Conservation (phyloP, 129 eudicot species). For the Heracleum sosnowskyi region DNA sequence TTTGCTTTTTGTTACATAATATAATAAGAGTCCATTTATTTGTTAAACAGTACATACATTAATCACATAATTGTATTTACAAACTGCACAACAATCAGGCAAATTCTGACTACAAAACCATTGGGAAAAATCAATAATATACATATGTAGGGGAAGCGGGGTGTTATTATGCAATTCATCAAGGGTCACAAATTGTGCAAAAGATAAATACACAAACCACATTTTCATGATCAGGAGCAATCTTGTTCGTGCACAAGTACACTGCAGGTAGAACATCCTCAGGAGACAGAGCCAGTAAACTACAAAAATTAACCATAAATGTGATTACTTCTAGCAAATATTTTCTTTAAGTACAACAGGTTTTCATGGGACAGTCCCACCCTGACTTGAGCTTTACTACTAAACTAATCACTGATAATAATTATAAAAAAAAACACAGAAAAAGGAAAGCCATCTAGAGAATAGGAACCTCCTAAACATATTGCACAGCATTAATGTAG, state of each 20-base stretch:
- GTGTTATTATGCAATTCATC: not conserved
- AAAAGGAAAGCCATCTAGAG: not conserved
- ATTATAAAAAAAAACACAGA: not conserved
- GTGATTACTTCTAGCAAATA: slow-evolving; percentile 2
- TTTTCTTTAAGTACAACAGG: slow-evolving; percentile 2
- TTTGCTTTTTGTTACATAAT: not conserved
- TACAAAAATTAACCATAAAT: slow-evolving; percentile 24
- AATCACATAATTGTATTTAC: not conserved
- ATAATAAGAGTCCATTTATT: not conserved
- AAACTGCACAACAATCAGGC: not conserved
- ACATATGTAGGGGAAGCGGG: not conserved
- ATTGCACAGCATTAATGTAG: slow-evolving; percentile 87
- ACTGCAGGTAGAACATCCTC: slow-evolving; percentile 91
- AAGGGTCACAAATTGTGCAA: not conserved
- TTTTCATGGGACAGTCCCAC: slow-evolving; percentile 5
- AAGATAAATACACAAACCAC: slow-evolving; percentile 40
- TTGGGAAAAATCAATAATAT: not conserved
- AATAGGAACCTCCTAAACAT: slow-evolving; percentile 91
- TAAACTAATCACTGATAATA: not conserved
- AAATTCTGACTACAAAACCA: not conserved
- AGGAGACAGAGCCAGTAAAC: slow-evolving; percentile 85
- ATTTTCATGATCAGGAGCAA: slow-evolving; percentile 97
- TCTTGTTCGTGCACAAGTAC: slow-evolving; percentile 90
- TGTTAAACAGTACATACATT: not conserved
- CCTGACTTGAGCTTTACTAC: not conserved